phyloP scores from a whole-genome alignment of 2,329 filamentous ascomycete genomes.

The Nigrospora oryzae region DNA sequence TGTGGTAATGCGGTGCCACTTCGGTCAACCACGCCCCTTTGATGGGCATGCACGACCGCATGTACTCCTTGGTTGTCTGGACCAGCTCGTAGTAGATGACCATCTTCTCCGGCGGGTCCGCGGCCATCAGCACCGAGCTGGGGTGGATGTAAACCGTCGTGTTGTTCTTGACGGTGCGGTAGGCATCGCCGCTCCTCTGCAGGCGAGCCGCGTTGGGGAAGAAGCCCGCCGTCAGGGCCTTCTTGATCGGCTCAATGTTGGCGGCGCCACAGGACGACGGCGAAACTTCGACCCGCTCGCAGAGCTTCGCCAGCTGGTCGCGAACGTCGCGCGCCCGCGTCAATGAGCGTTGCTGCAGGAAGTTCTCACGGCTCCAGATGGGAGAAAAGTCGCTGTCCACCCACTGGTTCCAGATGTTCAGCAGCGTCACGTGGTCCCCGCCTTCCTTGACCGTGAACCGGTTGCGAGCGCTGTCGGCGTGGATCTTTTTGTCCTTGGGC shows the following conservation, averaged over 20 bases:
- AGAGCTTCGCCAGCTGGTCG: constrained; percentile 85
- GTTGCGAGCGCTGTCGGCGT: constrained; percentile 82
- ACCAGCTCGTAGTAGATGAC: constrained; percentile 82
- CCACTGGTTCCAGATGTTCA: constrained; percentile 96
- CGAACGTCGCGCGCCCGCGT: constrained; percentile 84
- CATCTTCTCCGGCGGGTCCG: constrained; percentile 69
- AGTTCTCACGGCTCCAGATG: constrained; percentile 88
- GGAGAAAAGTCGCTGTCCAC: constrained; percentile 83
- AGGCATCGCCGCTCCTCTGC: constrained; percentile 75
- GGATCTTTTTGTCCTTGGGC: constrained; percentile 94
- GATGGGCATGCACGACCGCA: constrained; percentile 79
- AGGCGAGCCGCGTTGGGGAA: constrained; percentile 87
- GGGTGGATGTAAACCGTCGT: constrained; percentile 90
- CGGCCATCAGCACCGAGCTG: constrained; percentile 69
- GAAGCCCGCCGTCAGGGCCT: constrained; percentile 84
- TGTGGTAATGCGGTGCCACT: constrained; percentile 90
- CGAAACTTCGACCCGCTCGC: constrained; percentile 83
- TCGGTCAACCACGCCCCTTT: constrained; percentile 80
- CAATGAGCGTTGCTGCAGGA: constrained; percentile 82
- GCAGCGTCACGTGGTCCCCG: constrained; percentile 78
- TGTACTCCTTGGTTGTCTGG: constrained; percentile 83
- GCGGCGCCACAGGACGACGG: constrained; percentile 59
- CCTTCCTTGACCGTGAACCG: constrained; percentile 87
- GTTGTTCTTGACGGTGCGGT: constrained; percentile 85
- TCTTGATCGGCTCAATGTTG: constrained; percentile 74